Evolutionary conservation across 257 asterid species (phyloP).

Genomic region (Eucommia ulmoides): DNA sequence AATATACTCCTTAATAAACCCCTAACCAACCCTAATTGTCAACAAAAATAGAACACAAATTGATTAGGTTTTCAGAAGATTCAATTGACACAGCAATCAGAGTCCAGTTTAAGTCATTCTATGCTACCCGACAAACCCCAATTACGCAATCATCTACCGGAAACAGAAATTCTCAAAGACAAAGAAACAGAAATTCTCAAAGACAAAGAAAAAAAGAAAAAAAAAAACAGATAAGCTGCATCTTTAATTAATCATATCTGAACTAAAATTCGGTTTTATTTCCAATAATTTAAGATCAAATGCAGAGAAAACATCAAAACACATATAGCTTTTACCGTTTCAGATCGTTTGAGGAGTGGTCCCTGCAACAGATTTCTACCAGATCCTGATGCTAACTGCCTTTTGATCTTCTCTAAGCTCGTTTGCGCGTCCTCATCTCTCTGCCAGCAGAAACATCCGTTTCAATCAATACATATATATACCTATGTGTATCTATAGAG

Average conservation of each 20-base stretch:
- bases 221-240: neutral
- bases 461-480: constrained; percentile 6
- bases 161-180: too few relatives aligned
- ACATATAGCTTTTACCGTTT: constrained; percentile 67
- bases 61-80: too few relatives aligned
- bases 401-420: constrained; percentile 97
- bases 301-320: neutral
- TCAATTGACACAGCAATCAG: too few relatives aligned
- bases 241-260: neutral
- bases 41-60: too few relatives aligned
- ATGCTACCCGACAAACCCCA: too few relatives aligned
- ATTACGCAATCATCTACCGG: too few relatives aligned
- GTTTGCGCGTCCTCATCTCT: constrained; percentile 70
- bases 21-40: too few relatives aligned
- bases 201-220: neutral
- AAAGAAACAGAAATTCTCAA: too few relatives aligned
- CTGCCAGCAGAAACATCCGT: constrained; percentile 25
- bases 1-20: too few relatives aligned
- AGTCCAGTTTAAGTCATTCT: too few relatives aligned
- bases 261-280: too few relatives aligned
- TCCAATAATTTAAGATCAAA: neutral
- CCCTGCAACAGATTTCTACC: constrained; percentile 92
- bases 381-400: constrained; percentile 91
- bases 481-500: constrained; percentile 3
- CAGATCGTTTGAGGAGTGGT: constrained; percentile 96